A percentile compares a stretch with the other conserved stretches of the same genome.
Conservation (phyloP, 495 filamentous ascomycete genomes). For the Acidomyces sp. region DNA sequence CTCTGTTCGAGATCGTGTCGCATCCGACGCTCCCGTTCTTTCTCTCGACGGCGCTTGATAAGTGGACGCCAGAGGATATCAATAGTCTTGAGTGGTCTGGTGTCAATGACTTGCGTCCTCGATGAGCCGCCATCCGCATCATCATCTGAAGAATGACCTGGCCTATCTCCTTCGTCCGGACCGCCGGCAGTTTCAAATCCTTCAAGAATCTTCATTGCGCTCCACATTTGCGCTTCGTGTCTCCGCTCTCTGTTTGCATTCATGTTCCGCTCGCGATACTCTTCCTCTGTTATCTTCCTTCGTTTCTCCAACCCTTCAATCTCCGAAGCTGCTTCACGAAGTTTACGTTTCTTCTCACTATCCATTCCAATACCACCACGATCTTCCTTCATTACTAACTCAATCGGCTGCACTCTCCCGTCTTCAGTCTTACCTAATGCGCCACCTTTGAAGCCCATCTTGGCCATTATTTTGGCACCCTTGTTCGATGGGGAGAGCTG, state of each 20-base stretch:
- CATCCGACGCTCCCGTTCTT: conserved; percentile 54
- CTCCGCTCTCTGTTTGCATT: conserved; percentile 59
- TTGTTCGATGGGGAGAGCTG: conserved; percentile 57
- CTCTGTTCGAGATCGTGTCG: conserved; percentile 58
- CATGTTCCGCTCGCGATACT: conserved; percentile 62
- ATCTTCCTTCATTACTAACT: conserved; percentile 60
- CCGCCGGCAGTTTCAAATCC: conserved; percentile 21
- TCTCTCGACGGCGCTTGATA: conserved; percentile 51
- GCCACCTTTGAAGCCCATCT: conserved; percentile 74
- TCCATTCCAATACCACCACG: conserved; percentile 77
- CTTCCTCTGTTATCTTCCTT: conserved; percentile 54
- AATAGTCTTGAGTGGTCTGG: conserved; percentile 43
- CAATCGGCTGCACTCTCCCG: conserved; percentile 50
- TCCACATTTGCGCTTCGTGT: conserved; percentile 50
- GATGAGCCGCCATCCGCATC: conserved; percentile 7
- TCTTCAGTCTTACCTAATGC: conserved; percentile 47
- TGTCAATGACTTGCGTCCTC: background rate
- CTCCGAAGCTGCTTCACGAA: conserved; percentile 48
- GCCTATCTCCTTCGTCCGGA: conserved; percentile 5
- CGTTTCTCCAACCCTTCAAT: conserved; percentile 42
- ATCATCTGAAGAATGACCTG: too few species aligned
- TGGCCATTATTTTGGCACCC: conserved; percentile 92
- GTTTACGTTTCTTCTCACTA: conserved; percentile 66
- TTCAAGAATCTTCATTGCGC: conserved; percentile 64
- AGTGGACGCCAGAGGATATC: conserved; percentile 72